Evolutionary conservation across 345 rosid genomes (phyloP).

Genomic region (Trapa bicornis): DNA sequence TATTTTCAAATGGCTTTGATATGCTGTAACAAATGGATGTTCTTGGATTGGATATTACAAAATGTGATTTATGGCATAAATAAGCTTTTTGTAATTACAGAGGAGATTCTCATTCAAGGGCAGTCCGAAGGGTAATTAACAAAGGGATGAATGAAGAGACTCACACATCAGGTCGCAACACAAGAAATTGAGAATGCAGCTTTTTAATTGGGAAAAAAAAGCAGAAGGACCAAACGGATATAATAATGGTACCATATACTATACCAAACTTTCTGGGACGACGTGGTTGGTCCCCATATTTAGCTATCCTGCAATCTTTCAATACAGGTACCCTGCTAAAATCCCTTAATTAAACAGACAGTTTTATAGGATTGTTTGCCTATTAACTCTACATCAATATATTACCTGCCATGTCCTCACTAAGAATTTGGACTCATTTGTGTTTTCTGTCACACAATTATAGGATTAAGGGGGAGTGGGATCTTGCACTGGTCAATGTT

Average conservation of each 20-base stretch:
- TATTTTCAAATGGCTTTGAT: not conserved
- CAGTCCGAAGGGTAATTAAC: too few relatives aligned
- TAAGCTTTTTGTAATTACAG: not conserved
- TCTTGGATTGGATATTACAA: not conserved
- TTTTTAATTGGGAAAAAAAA: too few relatives aligned
- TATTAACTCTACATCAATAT: not conserved
- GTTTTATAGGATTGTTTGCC: constrained; percentile 24
- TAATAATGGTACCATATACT: too few relatives aligned
- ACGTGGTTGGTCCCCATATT: too few relatives aligned
- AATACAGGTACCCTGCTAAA: too few relatives aligned
- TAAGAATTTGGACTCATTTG: constrained; percentile 11
- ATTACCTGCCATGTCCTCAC: constrained; percentile 1
- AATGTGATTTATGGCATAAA: not conserved
- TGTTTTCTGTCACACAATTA: constrained; percentile 10
- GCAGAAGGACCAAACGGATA: too few relatives aligned
- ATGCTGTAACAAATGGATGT: not conserved
- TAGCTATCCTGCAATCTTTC: too few relatives aligned
- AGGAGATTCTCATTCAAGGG: not conserved
- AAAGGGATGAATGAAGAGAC: too few relatives aligned
- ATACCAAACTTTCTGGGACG: too few relatives aligned
- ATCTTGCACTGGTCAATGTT: constrained; percentile 79
- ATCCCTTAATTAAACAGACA: constrained; percentile 45
- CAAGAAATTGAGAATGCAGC: too few relatives aligned
- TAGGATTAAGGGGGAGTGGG: constrained; percentile 92
- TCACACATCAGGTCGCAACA: too few relatives aligned